These are phyloP conservation scores for Coccomyxa sp. DNA, from an alignment of 139 green algal species.

Conservation along the genomic window DNA sequence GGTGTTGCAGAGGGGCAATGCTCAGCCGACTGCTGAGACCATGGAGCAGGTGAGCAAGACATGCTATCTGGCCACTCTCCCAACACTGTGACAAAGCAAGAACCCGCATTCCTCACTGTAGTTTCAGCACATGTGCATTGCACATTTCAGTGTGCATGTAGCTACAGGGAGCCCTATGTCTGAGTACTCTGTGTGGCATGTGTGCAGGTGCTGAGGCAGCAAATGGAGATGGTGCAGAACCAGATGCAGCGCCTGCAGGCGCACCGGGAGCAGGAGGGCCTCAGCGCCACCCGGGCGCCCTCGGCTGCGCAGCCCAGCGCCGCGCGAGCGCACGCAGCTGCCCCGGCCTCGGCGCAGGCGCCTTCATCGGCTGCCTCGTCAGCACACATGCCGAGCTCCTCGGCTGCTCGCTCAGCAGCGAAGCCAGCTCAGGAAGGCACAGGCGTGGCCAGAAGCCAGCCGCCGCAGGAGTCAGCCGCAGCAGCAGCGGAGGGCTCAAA, in stretches of 20 bases:
- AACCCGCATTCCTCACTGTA: background rate
- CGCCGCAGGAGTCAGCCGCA: background rate
- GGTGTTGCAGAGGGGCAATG: conserved; percentile 16
- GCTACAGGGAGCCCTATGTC: background rate
- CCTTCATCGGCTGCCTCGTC: too few relatives aligned
- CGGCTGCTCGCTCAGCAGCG: too few relatives aligned
- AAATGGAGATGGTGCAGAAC: conserved; percentile 45
- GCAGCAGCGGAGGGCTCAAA: background rate
- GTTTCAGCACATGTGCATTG: background rate
- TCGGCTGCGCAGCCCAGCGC: background rate
- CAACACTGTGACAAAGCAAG: background rate
- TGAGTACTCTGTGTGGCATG: background rate
- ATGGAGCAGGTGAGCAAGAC: conserved; percentile 44
- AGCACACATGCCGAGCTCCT: too few relatives aligned
- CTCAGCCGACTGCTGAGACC: conserved; percentile 31
- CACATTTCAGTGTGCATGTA: background rate
- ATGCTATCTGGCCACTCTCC: too few relatives aligned
- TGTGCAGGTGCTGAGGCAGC: conserved; percentile 35
- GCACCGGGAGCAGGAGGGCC: conserved; percentile 15
- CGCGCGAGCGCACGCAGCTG: background rate
- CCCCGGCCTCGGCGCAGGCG: background rate
- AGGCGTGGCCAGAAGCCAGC: background rate
- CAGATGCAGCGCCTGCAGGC: conserved; percentile 18
- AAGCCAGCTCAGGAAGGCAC: background rate
- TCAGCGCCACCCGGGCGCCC: background rate